These are phyloP conservation scores for Avena insularis DNA, from an alignment of 176 grass and related monocot genomes.

Conservation along the genomic window DNA sequence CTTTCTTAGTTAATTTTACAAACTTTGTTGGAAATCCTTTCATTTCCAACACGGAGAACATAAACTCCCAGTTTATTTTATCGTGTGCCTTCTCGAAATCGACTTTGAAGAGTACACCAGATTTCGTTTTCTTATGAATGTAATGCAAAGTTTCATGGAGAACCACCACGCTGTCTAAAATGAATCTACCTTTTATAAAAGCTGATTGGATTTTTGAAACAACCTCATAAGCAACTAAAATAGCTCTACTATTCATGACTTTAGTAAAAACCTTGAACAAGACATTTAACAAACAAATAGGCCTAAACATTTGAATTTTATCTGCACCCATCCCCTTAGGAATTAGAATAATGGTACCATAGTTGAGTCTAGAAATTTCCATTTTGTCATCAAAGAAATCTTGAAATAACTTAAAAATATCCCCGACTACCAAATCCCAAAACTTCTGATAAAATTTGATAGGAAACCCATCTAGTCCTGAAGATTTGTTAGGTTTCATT, in stretches of 20 bases:
- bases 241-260: background rate
- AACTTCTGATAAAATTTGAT: no score
- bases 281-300: background rate
- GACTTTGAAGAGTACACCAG: background rate
- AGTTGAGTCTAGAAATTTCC: no score
- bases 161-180: background rate
- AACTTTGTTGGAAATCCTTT: no score
- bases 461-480: no score
- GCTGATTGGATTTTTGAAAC: background rate
- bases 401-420: no score
- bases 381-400: no score
- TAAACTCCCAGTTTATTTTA: background rate
- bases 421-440: no score
- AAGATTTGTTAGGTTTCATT: no score
- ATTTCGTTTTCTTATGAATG: background rate
- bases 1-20: no score
- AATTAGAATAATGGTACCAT: background rate
- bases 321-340: no score
- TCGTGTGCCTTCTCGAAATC: background rate
- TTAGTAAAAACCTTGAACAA: background rate
- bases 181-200: background rate
- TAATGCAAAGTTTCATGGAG: background rate
- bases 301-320: background rate
- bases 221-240: background rate
- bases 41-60: no score